Conservation (phyloP, 345 rosid genomes). For the Acer negundo region DNA sequence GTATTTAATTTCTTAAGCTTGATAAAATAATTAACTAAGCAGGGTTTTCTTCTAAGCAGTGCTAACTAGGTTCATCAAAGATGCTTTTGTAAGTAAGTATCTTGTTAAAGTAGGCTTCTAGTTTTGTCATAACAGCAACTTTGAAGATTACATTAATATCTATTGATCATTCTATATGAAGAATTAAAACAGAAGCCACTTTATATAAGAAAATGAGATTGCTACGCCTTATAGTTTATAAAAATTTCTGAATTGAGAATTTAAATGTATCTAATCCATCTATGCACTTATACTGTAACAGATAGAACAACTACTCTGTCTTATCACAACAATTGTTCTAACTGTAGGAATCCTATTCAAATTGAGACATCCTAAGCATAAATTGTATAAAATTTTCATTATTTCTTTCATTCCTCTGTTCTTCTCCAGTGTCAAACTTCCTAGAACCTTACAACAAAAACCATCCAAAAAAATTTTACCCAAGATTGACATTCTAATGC, state of each 20-base stretch:
- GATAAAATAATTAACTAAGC: background rate
- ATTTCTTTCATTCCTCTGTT: conserved; percentile 14
- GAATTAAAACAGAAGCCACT: background rate
- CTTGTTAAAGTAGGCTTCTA: background rate
- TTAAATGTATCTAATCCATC: background rate
- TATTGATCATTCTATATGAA: background rate
- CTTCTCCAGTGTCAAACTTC: background rate
- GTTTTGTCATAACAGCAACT: background rate
- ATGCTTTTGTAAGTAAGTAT: background rate
- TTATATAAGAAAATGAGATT: too few relatives aligned
- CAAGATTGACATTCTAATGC: background rate
- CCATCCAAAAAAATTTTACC: background rate
- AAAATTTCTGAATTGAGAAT: background rate
- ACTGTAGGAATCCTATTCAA: background rate
- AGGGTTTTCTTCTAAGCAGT: background rate
- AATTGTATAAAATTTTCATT: background rate
- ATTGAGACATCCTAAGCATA: background rate
- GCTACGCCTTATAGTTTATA: too few relatives aligned
- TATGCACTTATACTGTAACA: background rate
- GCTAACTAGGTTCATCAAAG: background rate
- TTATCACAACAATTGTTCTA: background rate
- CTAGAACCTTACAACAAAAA: background rate
- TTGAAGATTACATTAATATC: background rate
- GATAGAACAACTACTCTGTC: background rate
- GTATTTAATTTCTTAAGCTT: background rate